phyloP scores from a whole-genome alignment of 257 asterid genomes.

The Jaltomata sinuosa region DNA sequence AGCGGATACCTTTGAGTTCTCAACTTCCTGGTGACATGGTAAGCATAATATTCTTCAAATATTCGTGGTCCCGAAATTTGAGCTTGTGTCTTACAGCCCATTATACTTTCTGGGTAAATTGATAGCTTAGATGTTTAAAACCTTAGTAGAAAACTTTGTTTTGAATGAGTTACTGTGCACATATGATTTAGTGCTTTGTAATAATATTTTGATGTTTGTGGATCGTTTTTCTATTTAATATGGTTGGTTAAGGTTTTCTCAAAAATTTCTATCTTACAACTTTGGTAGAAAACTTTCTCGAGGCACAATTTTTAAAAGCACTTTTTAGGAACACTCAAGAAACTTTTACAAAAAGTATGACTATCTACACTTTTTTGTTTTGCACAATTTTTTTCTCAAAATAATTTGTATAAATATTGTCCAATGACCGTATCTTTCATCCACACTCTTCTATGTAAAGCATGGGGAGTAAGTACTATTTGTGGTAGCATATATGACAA shows the following conservation, averaged over 20 bases:
- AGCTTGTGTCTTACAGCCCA: neutral
- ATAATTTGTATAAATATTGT: neutral
- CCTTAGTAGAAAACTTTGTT: neutral
- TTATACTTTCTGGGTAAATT: neutral
- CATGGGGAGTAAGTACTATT: neutral
- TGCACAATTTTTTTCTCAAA: neutral
- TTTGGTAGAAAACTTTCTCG: neutral
- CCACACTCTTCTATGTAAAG: neutral
- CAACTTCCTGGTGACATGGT: constrained; percentile 98
- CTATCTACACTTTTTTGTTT: neutral
- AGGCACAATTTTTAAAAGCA: neutral
- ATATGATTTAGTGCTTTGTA: neutral
- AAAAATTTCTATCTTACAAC: neutral
- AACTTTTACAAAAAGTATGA: neutral
- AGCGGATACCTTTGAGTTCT: constrained; percentile 75
- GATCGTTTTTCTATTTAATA: neutral
- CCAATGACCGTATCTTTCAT: neutral
- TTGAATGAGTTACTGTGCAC: neutral
- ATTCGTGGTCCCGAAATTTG: neutral
- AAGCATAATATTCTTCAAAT: constrained; percentile 9
- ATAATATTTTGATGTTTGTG: neutral
- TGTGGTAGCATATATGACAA: neutral
- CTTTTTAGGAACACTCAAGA: neutral
- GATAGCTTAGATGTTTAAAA: neutral
- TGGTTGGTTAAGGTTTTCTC: neutral